Base-by-base conservation (phyloP, 2,329 filamentous ascomycete genomes). In the Fusarium pseudograminearum region DNA sequence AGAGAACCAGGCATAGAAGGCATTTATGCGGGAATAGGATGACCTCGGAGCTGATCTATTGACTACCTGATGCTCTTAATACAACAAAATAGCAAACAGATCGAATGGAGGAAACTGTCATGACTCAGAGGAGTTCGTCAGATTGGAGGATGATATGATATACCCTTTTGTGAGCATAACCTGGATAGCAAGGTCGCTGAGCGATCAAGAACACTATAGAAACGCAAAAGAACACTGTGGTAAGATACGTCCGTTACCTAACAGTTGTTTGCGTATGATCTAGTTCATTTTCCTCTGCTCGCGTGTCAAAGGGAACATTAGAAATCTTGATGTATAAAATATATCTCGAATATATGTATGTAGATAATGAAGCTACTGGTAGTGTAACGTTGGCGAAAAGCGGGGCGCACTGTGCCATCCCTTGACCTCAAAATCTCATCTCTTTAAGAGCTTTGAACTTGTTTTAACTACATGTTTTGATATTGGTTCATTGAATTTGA, bases 351-450 rank as follows among this genome's bases (percentile, higher is more conserved):
- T 48, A 24, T 48, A 30, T 30, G 11, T 30, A 30, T 11, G n/a
- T 14, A 10, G 46, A 36, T 31, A 50, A 33, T n/a, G 22, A 26
- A 15, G 31, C 24, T 20, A 36, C 48, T 26, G 24, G 22, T 44
- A 41, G 40, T 41, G 61, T 30, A 47, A 50, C 40, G 42, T 48
- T 30, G 2, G 44, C 34, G 38, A 66, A 70, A 70, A 61, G 72
- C 45, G 72, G 72, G n/a, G 59, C 73, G 73, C 73, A 74, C 73
- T 74, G 72, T 74, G 61, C 45, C 22, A 64, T 59, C 54, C 61
- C 69, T 63, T 57, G 56, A 67, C 52, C 42, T 55, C 70, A 59
- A 72, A 71, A 68, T 72, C 69, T 65, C 59, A 45, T 56, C 38
- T 56, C 38, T 53, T 46, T 20, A 52, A 56, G 58, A 57, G 45